These are phyloP conservation scores for Phytophthora podocarpi DNA, from an alignment of 352 stramenopile genomes.

Conservation along the genomic window DNA sequence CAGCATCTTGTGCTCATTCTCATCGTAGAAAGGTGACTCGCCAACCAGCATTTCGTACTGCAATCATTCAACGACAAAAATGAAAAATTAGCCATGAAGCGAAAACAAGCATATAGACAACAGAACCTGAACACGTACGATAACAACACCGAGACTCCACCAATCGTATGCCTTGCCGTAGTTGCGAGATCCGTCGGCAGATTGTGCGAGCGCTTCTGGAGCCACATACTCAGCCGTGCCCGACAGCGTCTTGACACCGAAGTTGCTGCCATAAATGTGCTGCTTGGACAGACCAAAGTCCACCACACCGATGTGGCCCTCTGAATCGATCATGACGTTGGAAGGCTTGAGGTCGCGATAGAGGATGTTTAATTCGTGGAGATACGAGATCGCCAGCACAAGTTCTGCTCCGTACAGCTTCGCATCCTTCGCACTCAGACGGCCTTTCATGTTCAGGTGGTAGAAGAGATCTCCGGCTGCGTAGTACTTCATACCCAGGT, in stretches of 20 bases:
- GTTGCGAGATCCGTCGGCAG: slow-evolving; percentile 75
- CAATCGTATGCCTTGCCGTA: slow-evolving; percentile 91
- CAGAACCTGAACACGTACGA: slow-evolving; percentile 56
- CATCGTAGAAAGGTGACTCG: slow-evolving; percentile 88
- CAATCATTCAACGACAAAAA: slow-evolving; percentile 18
- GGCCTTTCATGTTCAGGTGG: slow-evolving; percentile 85
- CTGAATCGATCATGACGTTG: slow-evolving; percentile 90
- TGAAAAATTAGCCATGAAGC: slow-evolving; percentile 7
- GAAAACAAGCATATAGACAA: neutral
- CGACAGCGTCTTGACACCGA: slow-evolving; percentile 86
- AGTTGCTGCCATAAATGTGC: slow-evolving; percentile 87
- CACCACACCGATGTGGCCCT: slow-evolving; percentile 89
- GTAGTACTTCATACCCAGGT: slow-evolving; percentile 92
- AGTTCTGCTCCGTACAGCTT: slow-evolving; percentile 86
- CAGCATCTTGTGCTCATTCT: slow-evolving; percentile 91
- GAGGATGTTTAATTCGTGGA: slow-evolving; percentile 90
- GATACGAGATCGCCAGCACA: slow-evolving; percentile 88
- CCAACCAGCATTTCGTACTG: slow-evolving; percentile 90
- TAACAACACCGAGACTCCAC: slow-evolving; percentile 88
- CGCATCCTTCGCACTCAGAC: slow-evolving; percentile 63
- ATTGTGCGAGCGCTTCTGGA: slow-evolving; percentile 83
- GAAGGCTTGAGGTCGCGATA: slow-evolving; percentile 90
- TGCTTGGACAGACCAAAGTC: slow-evolving; percentile 91
- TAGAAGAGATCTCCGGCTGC: slow-evolving; percentile 89
- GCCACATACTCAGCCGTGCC: slow-evolving; percentile 89